Conservation (phyloP, 2,329 filamentous ascomycete genomes). For the Helicocarpus griseus region DNA sequence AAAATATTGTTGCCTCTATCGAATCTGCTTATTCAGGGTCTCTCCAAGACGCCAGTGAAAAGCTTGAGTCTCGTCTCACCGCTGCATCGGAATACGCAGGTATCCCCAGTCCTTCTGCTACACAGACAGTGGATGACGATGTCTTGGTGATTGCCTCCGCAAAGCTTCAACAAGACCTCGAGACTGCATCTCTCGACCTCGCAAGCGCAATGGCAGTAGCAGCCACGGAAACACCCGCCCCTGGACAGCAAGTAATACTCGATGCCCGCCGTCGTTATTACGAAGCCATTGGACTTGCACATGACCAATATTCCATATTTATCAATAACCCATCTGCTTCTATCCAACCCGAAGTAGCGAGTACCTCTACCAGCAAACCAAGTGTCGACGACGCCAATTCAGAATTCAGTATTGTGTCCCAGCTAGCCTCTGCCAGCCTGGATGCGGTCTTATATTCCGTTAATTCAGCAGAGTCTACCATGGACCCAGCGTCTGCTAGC, state of each 20-base stretch:
- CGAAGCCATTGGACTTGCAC: slow-evolving; percentile 65
- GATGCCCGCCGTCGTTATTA: slow-evolving; percentile 62
- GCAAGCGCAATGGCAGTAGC: slow-evolving; percentile 57
- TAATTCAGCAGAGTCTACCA: slow-evolving; percentile 26
- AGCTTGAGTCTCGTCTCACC: background rate
- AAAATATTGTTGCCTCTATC: background rate
- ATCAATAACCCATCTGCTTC: slow-evolving; percentile 58
- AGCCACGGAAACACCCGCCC: slow-evolving; percentile 45
- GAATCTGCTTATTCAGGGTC: slow-evolving; percentile 1
- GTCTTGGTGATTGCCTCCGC: slow-evolving; percentile 61
- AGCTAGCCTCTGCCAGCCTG: slow-evolving; percentile 32
- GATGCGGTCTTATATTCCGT: slow-evolving; percentile 31
- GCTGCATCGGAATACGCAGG: background rate
- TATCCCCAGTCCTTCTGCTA: background rate
- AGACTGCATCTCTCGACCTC: slow-evolving; percentile 62
- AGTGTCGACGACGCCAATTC: slow-evolving; percentile 26
- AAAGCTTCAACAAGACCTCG: slow-evolving; percentile 59
- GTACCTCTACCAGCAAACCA: slow-evolving; percentile 18
- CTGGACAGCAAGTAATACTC: slow-evolving; percentile 46
- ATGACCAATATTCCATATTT: slow-evolving; percentile 70
- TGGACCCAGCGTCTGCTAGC: slow-evolving; percentile 26
- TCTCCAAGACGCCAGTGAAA: background rate
- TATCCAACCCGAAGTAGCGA: slow-evolving; percentile 11
- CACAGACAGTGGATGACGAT: slow-evolving; percentile 32
- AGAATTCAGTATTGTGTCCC: slow-evolving; percentile 27